These are phyloP conservation scores for Monilinia aucupariae DNA, from an alignment of 2,329 filamentous ascomycete species.

Conservation along the genomic window DNA sequence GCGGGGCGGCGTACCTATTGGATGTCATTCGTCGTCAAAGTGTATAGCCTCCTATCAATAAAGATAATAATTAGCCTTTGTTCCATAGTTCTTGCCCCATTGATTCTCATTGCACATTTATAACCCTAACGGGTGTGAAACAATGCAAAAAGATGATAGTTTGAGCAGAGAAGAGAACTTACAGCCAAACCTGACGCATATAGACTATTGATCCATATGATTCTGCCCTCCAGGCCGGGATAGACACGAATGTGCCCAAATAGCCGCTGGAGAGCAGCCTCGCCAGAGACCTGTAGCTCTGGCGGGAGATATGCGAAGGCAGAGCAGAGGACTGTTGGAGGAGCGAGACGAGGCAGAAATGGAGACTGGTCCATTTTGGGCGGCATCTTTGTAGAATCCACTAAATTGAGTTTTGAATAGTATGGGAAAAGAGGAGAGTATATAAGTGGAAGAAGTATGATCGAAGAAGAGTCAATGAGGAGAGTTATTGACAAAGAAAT, in stretches of 20 bases:
- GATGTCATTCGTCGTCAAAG: no score
- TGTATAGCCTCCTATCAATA: no score
- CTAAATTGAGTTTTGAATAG: no score
- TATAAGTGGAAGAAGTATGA: neutral
- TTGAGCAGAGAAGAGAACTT: neutral
- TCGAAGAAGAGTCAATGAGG: fast-evolving
- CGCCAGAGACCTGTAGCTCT: neutral
- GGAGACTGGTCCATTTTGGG: neutral
- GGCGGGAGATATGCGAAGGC: neutral
- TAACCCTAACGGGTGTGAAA: no score
- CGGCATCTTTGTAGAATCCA: no score
- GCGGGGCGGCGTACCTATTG: no score
- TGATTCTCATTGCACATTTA: no score
- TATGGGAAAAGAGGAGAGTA: no score
- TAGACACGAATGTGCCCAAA: neutral
- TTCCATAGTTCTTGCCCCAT: neutral
- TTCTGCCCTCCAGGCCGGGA: neutral
- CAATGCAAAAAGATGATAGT: neutral
- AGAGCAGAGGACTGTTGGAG: neutral
- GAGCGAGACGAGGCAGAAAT: neutral
- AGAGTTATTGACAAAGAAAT: neutral
- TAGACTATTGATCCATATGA: neutral
- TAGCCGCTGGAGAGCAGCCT: neutral
- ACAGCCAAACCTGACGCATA: neutral
- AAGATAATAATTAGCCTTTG: neutral